Evolutionary conservation across 1,139 yeast species (phyloP), one percentile per base, ranked within the genome.

Genomic region (Debaryomyces coudertii): DNA sequence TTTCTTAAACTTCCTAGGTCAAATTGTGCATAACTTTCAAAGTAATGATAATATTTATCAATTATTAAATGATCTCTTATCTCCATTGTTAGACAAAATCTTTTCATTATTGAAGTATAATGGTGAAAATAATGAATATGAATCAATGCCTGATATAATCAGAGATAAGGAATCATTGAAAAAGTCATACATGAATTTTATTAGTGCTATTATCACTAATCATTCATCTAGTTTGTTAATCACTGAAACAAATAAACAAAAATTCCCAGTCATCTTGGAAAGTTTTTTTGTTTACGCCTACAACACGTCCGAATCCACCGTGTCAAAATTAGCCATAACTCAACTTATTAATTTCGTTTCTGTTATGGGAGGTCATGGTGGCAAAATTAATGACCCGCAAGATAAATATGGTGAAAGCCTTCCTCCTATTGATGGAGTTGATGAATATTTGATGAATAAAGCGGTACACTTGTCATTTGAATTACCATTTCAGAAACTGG

Each of bases 1-100:
- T 60, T 90, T 95, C 61, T 69, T 90, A 47, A 80, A 93, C 42
- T 93, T 93, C 62, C 71, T 93, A 54, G 95, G 96, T 6, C 98
- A 93, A 66, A 79, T 93, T 50, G 82, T 87, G 41, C 98, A 93
- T 65, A 80, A 76, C 56, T 90, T 86, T 65, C 80, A 82, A 57
- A 72, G 73, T 40, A 86, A 87, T 55, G 83, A 80, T 37, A 79
- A 77, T 41, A 81, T 92, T 46, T 90, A 87, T 63, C 84, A 83
- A 55, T 72, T 95, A 65, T 73, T 93, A 51, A 83, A 86, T 57
- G 83, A 84, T 47, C 69, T 93, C 50, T 65, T 90, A 49, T 71
- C 87, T 2, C 97, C 97, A 14, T 75, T 93, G 42, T 72, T 89
- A 39, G 76, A 75, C 44, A 87, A 88, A 58, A 75, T 87, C 11